A percentile compares a stretch with the other conserved stretches of the same genome.
Conservation (phyloP, 2,329 filamentous ascomycete species). For the Elsinoe necatrix region DNA sequence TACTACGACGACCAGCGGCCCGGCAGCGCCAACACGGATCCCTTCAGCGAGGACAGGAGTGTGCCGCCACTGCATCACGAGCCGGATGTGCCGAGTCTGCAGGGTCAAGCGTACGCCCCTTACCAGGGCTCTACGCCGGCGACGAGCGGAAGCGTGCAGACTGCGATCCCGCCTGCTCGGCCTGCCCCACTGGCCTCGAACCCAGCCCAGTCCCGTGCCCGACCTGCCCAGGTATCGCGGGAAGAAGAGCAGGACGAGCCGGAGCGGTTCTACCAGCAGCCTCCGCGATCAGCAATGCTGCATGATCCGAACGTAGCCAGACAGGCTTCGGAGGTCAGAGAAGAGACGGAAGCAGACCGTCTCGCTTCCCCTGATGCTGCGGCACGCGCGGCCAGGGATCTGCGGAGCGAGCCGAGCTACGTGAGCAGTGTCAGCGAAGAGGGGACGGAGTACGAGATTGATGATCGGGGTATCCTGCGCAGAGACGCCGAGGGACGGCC, state of each 20-base stretch:
- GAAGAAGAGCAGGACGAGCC: not conserved
- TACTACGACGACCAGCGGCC: constrained; percentile 38
- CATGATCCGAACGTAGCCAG: constrained; percentile 22
- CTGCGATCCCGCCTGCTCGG: constrained; percentile 21
- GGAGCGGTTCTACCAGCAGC: constrained; percentile 41
- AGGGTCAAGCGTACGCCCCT: constrained; percentile 26
- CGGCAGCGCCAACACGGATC: constrained; percentile 53
- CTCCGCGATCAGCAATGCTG: constrained; percentile 28
- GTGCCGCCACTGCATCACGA: constrained; percentile 31
- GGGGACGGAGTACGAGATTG: constrained; percentile 64
- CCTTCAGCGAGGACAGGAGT: constrained; percentile 46
- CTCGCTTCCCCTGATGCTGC: constrained; percentile 13
- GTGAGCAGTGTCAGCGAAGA: constrained; percentile 49
- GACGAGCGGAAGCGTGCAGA: constrained; percentile 19
- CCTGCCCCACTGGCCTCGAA: constrained; percentile 7
- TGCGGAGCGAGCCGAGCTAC: constrained; percentile 40
- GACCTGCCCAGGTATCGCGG: not conserved
- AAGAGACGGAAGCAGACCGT: not conserved
- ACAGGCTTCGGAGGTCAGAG: too few species aligned
- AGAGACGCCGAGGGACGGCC: constrained; percentile 54
- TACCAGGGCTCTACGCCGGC: constrained; percentile 21
- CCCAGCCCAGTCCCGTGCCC: not conserved
- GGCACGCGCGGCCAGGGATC: constrained; percentile 20
- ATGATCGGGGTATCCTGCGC: constrained; percentile 52
- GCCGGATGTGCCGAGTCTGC: constrained; percentile 29